Conservation (phyloP, 495 filamentous ascomycete species). For the Trichoderma parareesei region DNA sequence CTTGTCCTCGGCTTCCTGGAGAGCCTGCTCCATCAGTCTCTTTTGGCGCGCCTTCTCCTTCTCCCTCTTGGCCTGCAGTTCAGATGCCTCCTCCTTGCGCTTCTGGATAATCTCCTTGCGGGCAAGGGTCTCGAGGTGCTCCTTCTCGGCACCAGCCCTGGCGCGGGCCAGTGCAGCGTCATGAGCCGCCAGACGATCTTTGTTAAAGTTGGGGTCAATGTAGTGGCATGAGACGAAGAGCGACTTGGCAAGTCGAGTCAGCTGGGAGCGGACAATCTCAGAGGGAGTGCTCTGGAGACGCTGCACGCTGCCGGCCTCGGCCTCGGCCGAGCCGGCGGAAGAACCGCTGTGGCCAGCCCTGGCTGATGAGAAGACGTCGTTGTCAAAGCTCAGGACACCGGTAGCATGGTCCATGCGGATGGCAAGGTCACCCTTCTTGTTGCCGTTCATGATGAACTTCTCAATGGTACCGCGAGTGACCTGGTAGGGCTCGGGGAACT, state of each 20-base stretch:
- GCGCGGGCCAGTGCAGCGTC: slow-evolving; percentile 72
- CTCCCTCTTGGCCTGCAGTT: slow-evolving; percentile 74
- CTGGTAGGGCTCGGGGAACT: slow-evolving; percentile 96
- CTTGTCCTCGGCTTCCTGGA: slow-evolving; percentile 78
- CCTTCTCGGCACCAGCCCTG: slow-evolving; percentile 77
- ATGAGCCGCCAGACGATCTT: slow-evolving; percentile 68
- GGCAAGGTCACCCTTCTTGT: slow-evolving; percentile 97
- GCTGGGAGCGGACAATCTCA: slow-evolving; percentile 92
- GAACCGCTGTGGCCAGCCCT: slow-evolving; percentile 87
- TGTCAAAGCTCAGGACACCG: slow-evolving; percentile 91
- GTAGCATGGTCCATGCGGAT: slow-evolving; percentile 95
- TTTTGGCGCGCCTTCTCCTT: slow-evolving; percentile 86
- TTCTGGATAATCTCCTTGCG: slow-evolving; percentile 88
- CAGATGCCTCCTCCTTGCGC: slow-evolving; percentile 88
- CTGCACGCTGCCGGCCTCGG: slow-evolving; percentile 77
- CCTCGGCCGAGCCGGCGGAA: slow-evolving; percentile 79
- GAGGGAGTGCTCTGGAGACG: slow-evolving; percentile 94
- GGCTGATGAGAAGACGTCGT: slow-evolving; percentile 93
- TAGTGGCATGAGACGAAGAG: slow-evolving; percentile 91
- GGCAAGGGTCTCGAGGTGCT: slow-evolving; percentile 81
- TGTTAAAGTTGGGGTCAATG: slow-evolving; percentile 81
- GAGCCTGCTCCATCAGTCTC: slow-evolving; percentile 70
- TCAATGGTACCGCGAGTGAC: slow-evolving; percentile 86
- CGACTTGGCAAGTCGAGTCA: slow-evolving; percentile 82
- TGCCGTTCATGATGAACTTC: slow-evolving; percentile 99